Evolutionary conservation across 176 grass and related monocot genomes (phyloP).

Genomic region (Zizania latifolia): DNA sequence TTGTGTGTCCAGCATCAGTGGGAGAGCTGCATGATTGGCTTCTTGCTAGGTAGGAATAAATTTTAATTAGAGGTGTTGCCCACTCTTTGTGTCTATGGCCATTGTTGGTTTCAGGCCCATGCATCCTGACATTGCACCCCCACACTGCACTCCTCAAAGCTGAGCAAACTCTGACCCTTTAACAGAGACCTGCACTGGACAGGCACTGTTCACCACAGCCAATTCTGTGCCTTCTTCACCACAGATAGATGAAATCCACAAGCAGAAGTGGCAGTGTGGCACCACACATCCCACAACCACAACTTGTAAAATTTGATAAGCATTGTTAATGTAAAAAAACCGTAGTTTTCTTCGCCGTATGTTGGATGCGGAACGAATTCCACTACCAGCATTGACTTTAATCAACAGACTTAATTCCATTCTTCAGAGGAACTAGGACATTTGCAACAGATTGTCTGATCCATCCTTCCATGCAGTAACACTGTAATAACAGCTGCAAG

Average conservation of each 20-base stretch:
- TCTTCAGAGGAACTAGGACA: background rate
- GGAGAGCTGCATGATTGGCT: conserved; percentile 37
- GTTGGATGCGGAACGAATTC: background rate
- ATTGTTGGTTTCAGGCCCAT: conserved; percentile 41
- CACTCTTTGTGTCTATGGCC: conserved; percentile 40
- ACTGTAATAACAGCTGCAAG: conserved; percentile 1
- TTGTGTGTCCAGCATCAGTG: conserved; percentile 26
- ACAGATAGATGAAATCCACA: background rate
- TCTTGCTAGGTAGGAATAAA: conserved; percentile 32
- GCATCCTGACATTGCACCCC: conserved; percentile 21
- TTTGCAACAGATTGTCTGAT: too few relatives aligned
- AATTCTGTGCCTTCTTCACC: conserved; percentile 20
- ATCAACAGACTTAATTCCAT: background rate
- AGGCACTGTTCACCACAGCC: conserved; percentile 24
- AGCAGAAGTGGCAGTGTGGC: conserved; percentile 2
- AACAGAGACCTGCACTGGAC: conserved; percentile 48
- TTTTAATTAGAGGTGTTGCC: conserved; percentile 30
- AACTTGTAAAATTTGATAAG: background rate
- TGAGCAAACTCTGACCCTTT: conserved; percentile 44
- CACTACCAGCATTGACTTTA: background rate
- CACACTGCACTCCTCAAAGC: conserved; percentile 46
- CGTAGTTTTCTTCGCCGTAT: background rate
- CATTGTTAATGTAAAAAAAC: background rate
- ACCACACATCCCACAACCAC: background rate
- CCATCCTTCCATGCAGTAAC: background rate